Evolutionary conservation across 2,329 filamentous ascomycete genomes (phyloP).

Genomic region (Fusarium sp.): DNA sequence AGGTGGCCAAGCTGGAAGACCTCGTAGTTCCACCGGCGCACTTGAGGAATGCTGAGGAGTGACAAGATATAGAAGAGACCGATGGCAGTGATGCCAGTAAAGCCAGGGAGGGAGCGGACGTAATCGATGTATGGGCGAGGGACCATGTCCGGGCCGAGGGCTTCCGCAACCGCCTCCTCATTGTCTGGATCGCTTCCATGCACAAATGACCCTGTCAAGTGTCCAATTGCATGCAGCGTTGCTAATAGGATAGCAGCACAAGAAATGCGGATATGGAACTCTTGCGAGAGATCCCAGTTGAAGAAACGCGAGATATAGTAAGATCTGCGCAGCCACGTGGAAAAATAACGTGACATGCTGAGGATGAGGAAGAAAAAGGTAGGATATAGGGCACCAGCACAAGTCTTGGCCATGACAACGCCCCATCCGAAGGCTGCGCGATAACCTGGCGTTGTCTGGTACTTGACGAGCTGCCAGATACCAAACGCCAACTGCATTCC

Average conservation of each 20-base stretch:
- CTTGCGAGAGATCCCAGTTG: constrained; percentile 67
- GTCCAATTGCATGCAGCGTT: constrained; percentile 64
- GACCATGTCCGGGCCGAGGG: constrained; percentile 57
- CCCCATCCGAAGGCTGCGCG: constrained; percentile 66
- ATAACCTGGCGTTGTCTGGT: constrained; percentile 57
- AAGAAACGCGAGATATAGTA: constrained; percentile 64
- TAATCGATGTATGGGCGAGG: constrained; percentile 59
- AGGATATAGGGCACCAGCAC: constrained; percentile 65
- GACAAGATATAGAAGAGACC: constrained; percentile 62
- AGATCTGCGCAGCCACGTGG: constrained; percentile 63
- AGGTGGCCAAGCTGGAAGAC: constrained; percentile 67
- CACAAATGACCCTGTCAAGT: constrained; percentile 63
- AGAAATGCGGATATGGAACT: constrained; percentile 67
- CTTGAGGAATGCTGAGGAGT: constrained; percentile 60
- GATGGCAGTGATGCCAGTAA: constrained; percentile 61
- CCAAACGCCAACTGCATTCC: constrained; percentile 62
- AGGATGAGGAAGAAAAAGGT: constrained; percentile 68
- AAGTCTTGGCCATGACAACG: constrained; percentile 65
- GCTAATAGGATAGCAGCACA: constrained; percentile 61
- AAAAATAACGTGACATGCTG: constrained; percentile 67
- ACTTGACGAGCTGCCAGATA: constrained; percentile 66
- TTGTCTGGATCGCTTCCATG: constrained; percentile 59
- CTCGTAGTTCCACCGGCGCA: constrained; percentile 65
- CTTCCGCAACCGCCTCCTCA: constrained; percentile 56
- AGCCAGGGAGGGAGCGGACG: constrained; percentile 60